These are phyloP conservation scores for Stagonosporopsis tanaceti DNA, from an alignment of 2,329 filamentous ascomycete genomes.

Conservation along the genomic window DNA sequence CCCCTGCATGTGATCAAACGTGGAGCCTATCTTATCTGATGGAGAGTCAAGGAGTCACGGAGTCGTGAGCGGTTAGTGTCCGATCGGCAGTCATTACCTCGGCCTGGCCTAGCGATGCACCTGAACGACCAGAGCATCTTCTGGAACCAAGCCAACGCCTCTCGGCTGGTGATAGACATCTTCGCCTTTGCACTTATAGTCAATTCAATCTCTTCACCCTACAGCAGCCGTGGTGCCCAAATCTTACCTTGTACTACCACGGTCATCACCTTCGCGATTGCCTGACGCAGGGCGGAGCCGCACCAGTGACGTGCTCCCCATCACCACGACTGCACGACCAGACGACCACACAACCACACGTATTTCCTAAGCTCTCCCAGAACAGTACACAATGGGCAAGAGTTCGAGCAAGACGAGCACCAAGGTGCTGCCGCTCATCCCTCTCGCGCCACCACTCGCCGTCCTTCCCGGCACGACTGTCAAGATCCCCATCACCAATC, in stretches of 20 bases:
- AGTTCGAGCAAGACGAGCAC: slow-evolving; percentile 45
- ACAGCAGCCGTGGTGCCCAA: neutral
- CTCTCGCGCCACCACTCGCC: slow-evolving; percentile 80
- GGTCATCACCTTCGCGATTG: neutral
- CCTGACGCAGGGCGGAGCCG: slow-evolving; percentile 17
- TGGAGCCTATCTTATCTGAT: slow-evolving; percentile 26
- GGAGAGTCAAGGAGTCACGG: neutral
- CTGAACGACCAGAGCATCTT: slow-evolving; percentile 27
- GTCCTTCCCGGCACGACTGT: slow-evolving; percentile 86
- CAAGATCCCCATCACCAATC: slow-evolving; percentile 82
- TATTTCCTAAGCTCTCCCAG: neutral
- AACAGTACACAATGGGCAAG: slow-evolving; percentile 43
- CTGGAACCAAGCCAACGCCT: slow-evolving; percentile 25
- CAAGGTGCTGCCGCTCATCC: slow-evolving; percentile 74
- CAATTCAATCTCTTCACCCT: neutral
- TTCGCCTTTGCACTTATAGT: neutral
- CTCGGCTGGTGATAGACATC: slow-evolving; percentile 2
- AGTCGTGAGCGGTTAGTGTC: slow-evolving; percentile 1
- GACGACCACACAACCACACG: neutral
- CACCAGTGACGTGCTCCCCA: slow-evolving; percentile 12
- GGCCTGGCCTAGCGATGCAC: slow-evolving; percentile 10
- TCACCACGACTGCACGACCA: slow-evolving; percentile 6
- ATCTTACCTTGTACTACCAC: slow-evolving; percentile 3
- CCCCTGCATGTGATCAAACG: slow-evolving; percentile 9
- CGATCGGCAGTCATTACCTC: slow-evolving; percentile 19